Evolutionary conservation across 139 green algal genomes (phyloP).

Genomic region (Micractinium sp.): DNA sequence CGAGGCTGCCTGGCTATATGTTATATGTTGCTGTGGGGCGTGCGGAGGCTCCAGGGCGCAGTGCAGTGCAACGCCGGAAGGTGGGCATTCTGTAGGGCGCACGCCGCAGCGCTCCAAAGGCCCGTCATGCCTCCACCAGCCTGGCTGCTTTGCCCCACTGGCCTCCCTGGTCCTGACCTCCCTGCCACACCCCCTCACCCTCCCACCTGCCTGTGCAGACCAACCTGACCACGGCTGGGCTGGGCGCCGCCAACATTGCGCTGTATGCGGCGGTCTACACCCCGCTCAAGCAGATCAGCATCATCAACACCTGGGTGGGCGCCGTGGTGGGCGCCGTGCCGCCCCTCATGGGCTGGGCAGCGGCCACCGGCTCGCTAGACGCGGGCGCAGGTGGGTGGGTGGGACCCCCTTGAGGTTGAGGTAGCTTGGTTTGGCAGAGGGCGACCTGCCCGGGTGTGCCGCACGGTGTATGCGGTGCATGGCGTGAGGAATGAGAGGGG

Average conservation of each 20-base stretch:
- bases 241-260: slow-evolving; percentile 94
- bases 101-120: not conserved
- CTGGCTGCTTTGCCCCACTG: not conserved
- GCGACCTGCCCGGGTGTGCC: not conserved
- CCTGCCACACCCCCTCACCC: not conserved
- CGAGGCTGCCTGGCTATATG: not conserved
- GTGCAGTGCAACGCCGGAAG: too few species aligned
- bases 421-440: not conserved
- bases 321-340: slow-evolving; percentile 97
- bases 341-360: slow-evolving; percentile 97
- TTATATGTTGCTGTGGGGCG: not conserved
- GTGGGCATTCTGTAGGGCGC: too few species aligned
- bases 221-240: slow-evolving; percentile 82
- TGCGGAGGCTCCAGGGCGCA: not conserved
- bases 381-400: slow-evolving; percentile 34
- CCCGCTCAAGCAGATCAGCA: slow-evolving; percentile 92
- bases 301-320: slow-evolving; percentile 96
- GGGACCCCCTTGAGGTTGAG: too few species aligned
- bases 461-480: not conserved
- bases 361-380: slow-evolving; percentile 72
- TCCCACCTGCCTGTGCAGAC: slow-evolving; percentile 59
- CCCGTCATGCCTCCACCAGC: not conserved
- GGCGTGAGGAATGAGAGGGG: too few species aligned
- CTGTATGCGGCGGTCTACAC: slow-evolving; percentile 98
- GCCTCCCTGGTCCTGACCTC: not conserved